Percentiles rank a stretch among this genome's conserved stretches.
Evolutionary conservation across 1,284 basidiomycete species (phyloP).

Genomic region (Apiotrichum akiyoshidainum): DNA sequence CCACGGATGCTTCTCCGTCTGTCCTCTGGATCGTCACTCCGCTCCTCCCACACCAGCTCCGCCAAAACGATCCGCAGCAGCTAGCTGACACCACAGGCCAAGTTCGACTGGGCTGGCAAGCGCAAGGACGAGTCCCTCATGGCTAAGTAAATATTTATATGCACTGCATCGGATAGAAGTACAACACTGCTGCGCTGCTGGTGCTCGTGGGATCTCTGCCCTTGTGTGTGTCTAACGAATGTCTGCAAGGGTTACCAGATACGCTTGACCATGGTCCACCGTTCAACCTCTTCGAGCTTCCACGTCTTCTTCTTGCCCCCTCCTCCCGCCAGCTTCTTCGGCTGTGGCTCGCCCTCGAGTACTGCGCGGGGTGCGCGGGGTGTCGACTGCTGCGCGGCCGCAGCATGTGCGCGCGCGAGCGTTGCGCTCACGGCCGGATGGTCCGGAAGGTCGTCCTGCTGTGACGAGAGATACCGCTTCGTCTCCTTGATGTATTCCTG

Average conservation of each 20-base stretch:
- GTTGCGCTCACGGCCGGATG: conserved; percentile 39
- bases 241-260: conserved; percentile 64
- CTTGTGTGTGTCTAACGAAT: not conserved
- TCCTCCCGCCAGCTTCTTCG: conserved; percentile 15
- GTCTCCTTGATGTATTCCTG: conserved; percentile 77
- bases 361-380: conserved; percentile 53
- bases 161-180: conserved; percentile 17
- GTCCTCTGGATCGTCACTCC: no score
- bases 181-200: conserved; percentile 9
- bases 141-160: conserved; percentile 17
- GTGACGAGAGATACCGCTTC: conserved; percentile 65
- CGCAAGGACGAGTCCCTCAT: conserved; percentile 28
- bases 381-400: conserved; percentile 1
- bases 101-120: conserved; percentile 48
- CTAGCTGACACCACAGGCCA: conserved; percentile 22
- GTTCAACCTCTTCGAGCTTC: conserved; percentile 76
- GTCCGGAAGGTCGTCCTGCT: conserved; percentile 64
- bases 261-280: conserved; percentile 90
- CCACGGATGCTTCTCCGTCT: no score
- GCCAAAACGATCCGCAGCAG: no score
- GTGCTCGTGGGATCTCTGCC: not conserved
- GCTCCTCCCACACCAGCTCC: no score
- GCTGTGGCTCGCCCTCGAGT: conserved; percentile 48
- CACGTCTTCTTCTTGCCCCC: conserved; percentile 58
- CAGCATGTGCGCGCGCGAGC: not conserved